phyloP scores from a whole-genome alignment of 1,139 yeast genomes.

The Yamadazyma spencermartinsiae region DNA sequence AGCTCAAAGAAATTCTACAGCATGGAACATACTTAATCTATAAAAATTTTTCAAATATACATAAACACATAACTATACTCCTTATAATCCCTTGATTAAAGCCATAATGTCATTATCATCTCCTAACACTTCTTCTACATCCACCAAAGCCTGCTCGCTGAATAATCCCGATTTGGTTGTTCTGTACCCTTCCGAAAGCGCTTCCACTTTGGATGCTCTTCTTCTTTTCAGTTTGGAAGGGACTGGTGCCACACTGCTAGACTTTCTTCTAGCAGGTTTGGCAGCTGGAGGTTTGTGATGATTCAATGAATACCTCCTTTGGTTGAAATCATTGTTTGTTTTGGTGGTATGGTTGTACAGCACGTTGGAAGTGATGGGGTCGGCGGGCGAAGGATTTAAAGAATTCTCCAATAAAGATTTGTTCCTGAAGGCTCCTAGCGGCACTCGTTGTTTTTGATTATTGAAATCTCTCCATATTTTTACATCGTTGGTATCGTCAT shows the following conservation, averaged over 20 bases:
- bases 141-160: conserved; percentile 68
- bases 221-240: conserved; percentile 39
- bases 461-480: conserved; percentile 56
- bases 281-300: conserved; percentile 8
- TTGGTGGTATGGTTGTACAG: conserved; percentile 24
- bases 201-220: conserved; percentile 67
- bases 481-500: conserved; percentile 61
- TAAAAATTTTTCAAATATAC: background rate
- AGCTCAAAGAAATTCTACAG: background rate
- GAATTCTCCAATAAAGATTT: conserved; percentile 53
- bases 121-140: conserved; percentile 63
- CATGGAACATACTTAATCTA: background rate
- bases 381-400: conserved; percentile 21
- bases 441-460: conserved; percentile 61
- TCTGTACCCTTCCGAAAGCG: conserved; percentile 72
- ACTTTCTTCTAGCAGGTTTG: conserved; percentile 12
- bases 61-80: background rate
- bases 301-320: conserved; percentile 21
- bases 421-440: conserved; percentile 86
- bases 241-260: conserved; percentile 9
- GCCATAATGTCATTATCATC: conserved; percentile 50
- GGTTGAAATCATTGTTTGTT: conserved; percentile 22
- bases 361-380: conserved; percentile 21
- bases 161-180: conserved; percentile 74
- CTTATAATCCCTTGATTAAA: conserved; percentile 40